phyloP scores from a whole-genome alignment of 768 basidiomycete genomes.

The Hortiboletus campestris region DNA sequence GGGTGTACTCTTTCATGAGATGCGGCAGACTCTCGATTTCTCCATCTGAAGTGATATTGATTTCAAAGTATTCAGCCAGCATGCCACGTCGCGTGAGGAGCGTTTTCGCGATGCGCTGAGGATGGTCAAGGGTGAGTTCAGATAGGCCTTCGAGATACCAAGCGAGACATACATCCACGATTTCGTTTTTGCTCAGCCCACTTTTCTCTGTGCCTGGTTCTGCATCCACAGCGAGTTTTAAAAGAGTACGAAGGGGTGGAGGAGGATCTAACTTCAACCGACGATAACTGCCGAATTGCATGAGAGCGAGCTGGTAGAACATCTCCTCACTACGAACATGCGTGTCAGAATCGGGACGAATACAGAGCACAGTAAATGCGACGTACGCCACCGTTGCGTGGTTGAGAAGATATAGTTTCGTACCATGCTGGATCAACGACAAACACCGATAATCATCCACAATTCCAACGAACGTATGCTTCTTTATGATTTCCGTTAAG shows the following conservation, averaged over 20 bases:
- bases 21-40: conserved; percentile 76
- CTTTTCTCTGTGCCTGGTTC: conserved; percentile 50
- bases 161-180: conserved; percentile 60
- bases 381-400: conserved; percentile 82
- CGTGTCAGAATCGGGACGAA: not conserved
- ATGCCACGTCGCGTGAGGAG: conserved; percentile 69
- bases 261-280: conserved; percentile 81
- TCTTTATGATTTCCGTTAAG: conserved; percentile 76
- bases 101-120: conserved; percentile 62
- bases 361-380: not conserved
- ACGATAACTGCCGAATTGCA: conserved; percentile 85
- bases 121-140: not conserved
- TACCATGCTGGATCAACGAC: conserved; percentile 83
- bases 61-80: conserved; percentile 89
- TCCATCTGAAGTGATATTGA: conserved; percentile 67
- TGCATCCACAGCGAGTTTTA: conserved; percentile 78
- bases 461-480: conserved; percentile 91
- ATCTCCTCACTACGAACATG: conserved; percentile 69
- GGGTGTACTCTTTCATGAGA: conserved; percentile 82
- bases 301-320: conserved; percentile 89
- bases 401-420: conserved; percentile 87
- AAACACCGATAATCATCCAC: conserved; percentile 73
- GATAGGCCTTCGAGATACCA: not conserved
- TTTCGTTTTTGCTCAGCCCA: conserved; percentile 54
- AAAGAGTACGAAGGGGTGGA: conserved; percentile 64